Evolutionary conservation across 1,284 basidiomycete genomes (phyloP).

Genomic region (Bondarzewia mesenterica): DNA sequence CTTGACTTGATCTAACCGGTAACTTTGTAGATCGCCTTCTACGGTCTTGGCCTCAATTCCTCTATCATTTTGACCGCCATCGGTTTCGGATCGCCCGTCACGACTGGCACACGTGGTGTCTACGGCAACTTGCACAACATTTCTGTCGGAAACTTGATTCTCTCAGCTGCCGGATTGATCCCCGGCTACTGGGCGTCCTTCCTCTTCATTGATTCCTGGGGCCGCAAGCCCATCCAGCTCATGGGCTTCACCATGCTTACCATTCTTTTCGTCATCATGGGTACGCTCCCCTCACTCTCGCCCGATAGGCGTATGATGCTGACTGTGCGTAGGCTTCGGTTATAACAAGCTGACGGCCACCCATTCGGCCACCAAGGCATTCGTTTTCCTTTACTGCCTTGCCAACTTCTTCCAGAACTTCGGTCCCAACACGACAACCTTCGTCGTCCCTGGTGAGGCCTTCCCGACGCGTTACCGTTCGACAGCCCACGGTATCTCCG

Average conservation of each 20-base stretch:
- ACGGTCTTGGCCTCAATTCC: slow-evolving; percentile 79
- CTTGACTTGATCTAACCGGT: slow-evolving; percentile 5
- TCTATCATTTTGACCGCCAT: slow-evolving; percentile 54
- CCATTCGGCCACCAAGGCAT: slow-evolving; percentile 44
- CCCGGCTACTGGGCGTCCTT: slow-evolving; percentile 73
- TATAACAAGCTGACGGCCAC: slow-evolving; percentile 60
- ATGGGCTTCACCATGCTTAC: slow-evolving; percentile 73
- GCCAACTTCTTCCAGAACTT: slow-evolving; percentile 73
- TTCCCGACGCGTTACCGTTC: slow-evolving; percentile 86
- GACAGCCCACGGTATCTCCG: slow-evolving; percentile 80
- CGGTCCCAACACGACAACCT: slow-evolving; percentile 80
- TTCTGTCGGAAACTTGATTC: slow-evolving; percentile 58
- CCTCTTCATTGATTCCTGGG: slow-evolving; percentile 64
- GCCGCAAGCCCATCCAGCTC: slow-evolving; percentile 69
- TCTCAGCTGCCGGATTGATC: slow-evolving; percentile 63
- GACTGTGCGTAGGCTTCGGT: slow-evolving; percentile 48
- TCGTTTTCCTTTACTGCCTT: slow-evolving; percentile 74
- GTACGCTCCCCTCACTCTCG: slow-evolving; percentile 19
- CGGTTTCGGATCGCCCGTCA: slow-evolving; percentile 40
- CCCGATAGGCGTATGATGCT: not conserved
- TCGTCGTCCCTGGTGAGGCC: slow-evolving; percentile 74
- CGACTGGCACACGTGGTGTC: slow-evolving; percentile 29
- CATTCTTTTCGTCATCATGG: slow-evolving; percentile 54
- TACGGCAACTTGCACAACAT: slow-evolving; percentile 48
- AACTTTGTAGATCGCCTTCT: slow-evolving; percentile 66